Evolutionary conservation across 2,329 filamentous ascomycete genomes (phyloP).

Genomic region (Colletotrichum siamense): DNA sequence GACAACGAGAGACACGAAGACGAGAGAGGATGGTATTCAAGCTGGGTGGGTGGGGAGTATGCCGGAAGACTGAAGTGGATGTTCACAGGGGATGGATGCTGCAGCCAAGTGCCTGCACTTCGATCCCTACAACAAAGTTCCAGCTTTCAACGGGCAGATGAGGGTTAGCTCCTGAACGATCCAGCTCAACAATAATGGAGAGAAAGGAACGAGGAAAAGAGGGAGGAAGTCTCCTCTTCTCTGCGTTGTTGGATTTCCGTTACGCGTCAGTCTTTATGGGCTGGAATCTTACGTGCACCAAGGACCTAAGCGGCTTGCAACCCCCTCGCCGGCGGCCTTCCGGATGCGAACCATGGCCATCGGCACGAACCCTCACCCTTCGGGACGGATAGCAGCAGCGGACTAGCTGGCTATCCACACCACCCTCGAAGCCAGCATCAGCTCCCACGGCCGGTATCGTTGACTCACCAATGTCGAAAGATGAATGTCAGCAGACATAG

Average conservation of each 20-base stretch:
- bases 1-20: neutral
- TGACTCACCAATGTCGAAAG: neutral
- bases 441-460: neutral
- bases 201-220: neutral
- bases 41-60: neutral
- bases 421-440: neutral
- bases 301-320: neutral
- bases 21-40: neutral
- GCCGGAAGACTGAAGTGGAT: neutral
- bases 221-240: neutral
- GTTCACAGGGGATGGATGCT: neutral
- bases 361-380: neutral
- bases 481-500: neutral
- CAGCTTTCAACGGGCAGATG: neutral
- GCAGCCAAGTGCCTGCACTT: slow-evolving; percentile 10
- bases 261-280: slow-evolving; percentile 1
- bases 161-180: neutral
- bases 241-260: neutral
- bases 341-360: neutral
- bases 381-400: neutral
- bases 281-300: neutral
- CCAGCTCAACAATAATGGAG: neutral
- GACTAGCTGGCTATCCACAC: neutral
- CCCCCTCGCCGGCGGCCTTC: neutral
- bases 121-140: neutral